Base-by-base conservation (phyloP, 306 rosid genomes). In the Prosopis cineraria region DNA sequence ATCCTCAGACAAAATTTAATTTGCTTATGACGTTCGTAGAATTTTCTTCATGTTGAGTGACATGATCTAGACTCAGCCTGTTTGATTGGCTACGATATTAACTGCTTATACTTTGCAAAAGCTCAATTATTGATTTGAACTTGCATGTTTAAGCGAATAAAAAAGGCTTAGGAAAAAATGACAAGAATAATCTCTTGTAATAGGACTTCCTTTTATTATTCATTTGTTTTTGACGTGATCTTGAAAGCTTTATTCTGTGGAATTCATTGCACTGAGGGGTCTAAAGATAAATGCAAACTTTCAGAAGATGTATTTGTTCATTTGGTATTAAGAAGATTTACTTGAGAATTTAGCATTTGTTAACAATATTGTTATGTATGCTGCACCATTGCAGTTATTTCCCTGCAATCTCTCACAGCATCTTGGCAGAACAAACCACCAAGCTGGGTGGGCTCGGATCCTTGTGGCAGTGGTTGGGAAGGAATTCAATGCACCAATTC, bases 401-500 rank as follows among this genome's bases (percentile, higher is more conserved):
- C 73, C 30, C 76, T 86, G 30, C 58, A 68, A 55, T 58, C 80
- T 73, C 68, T 86, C 8, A 55, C 75, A 24, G 70, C 70, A 77
- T 79, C 78, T 10, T 86, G 89, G 89, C 45, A 43, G 29, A 82
- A 82, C 76, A 85, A 55, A 75, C 89, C 89, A 69, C 59, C 76
- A 68, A 79, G 0, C 60, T 86, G 89, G 89, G 89, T 69, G 45
- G 89, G 85, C n/a, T 1, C 27, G 3, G 89, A 86, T 77, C 89
- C 89, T 62, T 86, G 89, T 59, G 89, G 84, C 39, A 20, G 73
- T 73, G 12, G 39, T 30, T 86, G 89, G 89, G 76, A 69, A 31
- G 89, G 89, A 76, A 80, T 86, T 73, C 37, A 22, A 44, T 86
- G 89, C 63, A 44, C 50, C 43, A 52, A 77, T 79, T 80, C 85